Evolutionary conservation across 371 early-diverging fungal species (phyloP).

Genomic region (Conidiobolus incongruus): DNA sequence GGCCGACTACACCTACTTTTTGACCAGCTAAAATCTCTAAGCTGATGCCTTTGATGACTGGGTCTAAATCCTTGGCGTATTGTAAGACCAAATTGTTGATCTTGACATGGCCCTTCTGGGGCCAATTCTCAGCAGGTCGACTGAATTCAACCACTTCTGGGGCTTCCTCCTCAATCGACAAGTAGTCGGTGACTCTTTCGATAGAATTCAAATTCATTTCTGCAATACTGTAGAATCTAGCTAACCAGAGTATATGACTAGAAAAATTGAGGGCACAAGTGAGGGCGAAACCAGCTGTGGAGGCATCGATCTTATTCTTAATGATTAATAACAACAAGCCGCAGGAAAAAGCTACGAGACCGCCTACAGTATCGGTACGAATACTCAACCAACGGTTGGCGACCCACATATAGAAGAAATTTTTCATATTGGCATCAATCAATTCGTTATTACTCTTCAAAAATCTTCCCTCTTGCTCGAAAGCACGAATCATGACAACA

Average conservation of each 20-base stretch:
- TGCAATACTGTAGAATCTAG: conserved; percentile 15
- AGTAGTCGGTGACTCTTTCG: conserved; percentile 37
- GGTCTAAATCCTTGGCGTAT: conserved; percentile 29
- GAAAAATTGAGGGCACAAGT: conserved; percentile 47
- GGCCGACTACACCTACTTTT: conserved; percentile 37
- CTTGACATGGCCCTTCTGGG: conserved; percentile 28
- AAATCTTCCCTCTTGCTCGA: conserved; percentile 31
- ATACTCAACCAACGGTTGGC: conserved; percentile 65
- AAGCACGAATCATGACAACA: conserved; percentile 56
- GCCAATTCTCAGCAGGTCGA: conserved; percentile 53
- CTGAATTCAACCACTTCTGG: conserved; percentile 17
- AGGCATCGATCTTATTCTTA: conserved; percentile 24
- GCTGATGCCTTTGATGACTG: conserved; percentile 26
- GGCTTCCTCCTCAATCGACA: conserved; percentile 27
- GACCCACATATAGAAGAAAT: conserved; percentile 46
- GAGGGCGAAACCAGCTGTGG: conserved; percentile 52
- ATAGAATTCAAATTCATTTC: conserved; percentile 51
- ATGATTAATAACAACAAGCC: conserved; percentile 19
- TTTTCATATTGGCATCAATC: conserved; percentile 34
- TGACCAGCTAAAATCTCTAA: conserved; percentile 22
- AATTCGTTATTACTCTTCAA: conserved; percentile 21
- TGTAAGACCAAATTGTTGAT: conserved; percentile 26
- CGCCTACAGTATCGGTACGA: conserved; percentile 38
- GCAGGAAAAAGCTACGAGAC: conserved; percentile 28
- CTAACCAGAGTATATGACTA: conserved; percentile 20